These are phyloP conservation scores for Oidium heveae DNA, from an alignment of 2,329 filamentous ascomycete genomes.

Conservation along the genomic window DNA sequence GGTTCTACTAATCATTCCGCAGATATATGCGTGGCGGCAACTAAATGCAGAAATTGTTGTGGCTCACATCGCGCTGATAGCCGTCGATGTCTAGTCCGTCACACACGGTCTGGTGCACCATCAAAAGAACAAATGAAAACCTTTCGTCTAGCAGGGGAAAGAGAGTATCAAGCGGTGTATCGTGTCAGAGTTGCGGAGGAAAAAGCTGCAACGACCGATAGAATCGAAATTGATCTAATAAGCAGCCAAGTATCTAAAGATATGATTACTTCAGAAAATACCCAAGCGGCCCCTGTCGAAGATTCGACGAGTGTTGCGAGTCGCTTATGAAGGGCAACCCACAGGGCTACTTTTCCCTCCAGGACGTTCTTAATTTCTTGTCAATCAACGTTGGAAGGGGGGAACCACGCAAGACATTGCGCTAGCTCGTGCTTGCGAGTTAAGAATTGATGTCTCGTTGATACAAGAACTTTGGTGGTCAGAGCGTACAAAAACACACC, in stretches of 20 bases:
- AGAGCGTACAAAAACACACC: background rate
- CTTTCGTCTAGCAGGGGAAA: background rate
- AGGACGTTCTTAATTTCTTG: background rate
- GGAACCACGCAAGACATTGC: background rate
- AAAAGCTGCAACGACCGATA: background rate
- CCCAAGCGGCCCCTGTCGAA: background rate
- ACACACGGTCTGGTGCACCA: background rate
- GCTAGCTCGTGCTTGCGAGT: no score
- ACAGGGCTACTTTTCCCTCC: background rate
- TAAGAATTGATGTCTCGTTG: background rate
- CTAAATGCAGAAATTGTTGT: background rate
- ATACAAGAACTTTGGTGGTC: background rate
- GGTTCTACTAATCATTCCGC: background rate
- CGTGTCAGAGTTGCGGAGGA: background rate
- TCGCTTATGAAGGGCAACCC: background rate
- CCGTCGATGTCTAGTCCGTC: background rate
- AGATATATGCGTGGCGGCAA: background rate
- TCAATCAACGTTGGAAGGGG: background rate
- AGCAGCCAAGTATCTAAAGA: background rate
- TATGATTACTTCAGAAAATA: background rate
- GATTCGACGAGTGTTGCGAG: background rate
- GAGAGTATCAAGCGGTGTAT: background rate
- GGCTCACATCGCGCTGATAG: background rate
- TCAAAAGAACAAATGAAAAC: background rate
- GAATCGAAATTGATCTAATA: no score